Evolutionary conservation across 1,139 yeast genomes (phyloP), one percentile per base, ranked within the genome.

Genomic region (Debaryomyces fabryi): DNA sequence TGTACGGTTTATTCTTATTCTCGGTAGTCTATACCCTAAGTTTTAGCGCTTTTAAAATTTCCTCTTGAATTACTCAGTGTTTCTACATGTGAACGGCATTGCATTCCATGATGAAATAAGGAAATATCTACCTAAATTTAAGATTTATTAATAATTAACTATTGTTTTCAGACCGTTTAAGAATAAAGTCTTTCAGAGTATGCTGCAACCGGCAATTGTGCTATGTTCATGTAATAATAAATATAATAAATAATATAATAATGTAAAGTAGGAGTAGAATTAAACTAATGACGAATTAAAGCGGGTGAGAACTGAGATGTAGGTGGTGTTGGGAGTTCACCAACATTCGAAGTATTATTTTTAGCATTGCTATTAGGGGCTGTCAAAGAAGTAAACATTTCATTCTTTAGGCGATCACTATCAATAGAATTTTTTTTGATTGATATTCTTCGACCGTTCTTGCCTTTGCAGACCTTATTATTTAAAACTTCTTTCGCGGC

Each of bases 401-500:
- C 41, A 20, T 15, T 25, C 16, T 38, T 38, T 20, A 25, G 13
- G 8, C 15, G 18, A 4, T 36, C 29, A 7, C 32, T 56, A 41
- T 53, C 48, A 21, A 50, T 45, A 20, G 52, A 33, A 44, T 60
- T 67, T 53, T 71, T 71, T 55, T 72, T 73, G 42, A 73, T 63
- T 39, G 71, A 65, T 24, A 75, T 69, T 52, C 80, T 63, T 47
- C 80, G 58, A 7, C 80, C 80, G 52, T 75, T 75, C 57, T 74
- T 75, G 15, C 79, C 79, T 57, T 74, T 75, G 55, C 74, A 70
- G 6, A 75, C 80, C 59, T 71, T 73, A 52, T 72, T 71, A 54
- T 73, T 72, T 52, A 75, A 68, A 0, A 68, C 76, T 50, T 74
- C 78, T 63, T 75, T 71, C 42, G 84, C 78, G 49, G 93, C 92